phyloP scores from a whole-genome alignment of 768 basidiomycete genomes.

The Cyclocybe aegerita region DNA sequence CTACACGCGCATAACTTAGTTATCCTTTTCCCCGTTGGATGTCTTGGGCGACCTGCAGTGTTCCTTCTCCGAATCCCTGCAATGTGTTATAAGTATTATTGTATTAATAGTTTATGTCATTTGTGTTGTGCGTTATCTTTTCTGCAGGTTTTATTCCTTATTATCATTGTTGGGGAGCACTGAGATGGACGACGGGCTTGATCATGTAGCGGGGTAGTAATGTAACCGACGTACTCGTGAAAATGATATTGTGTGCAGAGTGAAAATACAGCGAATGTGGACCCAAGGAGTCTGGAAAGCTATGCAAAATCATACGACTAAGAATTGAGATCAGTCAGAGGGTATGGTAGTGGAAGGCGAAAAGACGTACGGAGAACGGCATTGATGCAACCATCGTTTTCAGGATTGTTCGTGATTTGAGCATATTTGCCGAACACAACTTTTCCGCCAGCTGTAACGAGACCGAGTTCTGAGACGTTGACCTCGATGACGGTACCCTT shows the following conservation, averaged over 20 bases:
- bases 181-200: background rate
- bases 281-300: background rate
- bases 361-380: slow-evolving; percentile 78
- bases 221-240: too few relatives aligned
- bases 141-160: too few relatives aligned
- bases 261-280: slow-evolving; percentile 10
- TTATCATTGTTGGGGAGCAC: background rate
- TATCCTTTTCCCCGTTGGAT: too few relatives aligned
- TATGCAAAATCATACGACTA: slow-evolving; percentile 26
- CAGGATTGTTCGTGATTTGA: slow-evolving; percentile 91
- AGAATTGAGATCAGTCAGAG: slow-evolving; percentile 5
- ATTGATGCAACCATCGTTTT: slow-evolving; percentile 96
- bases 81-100: too few relatives aligned
- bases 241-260: too few relatives aligned
- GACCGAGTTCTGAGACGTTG: slow-evolving; percentile 96
- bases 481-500: slow-evolving; percentile 99
- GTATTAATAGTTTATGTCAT: too few relatives aligned
- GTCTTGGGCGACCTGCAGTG: too few relatives aligned
- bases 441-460: slow-evolving; percentile 97
- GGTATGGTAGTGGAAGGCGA: background rate
- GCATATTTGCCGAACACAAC: slow-evolving; percentile 93
- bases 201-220: background rate
- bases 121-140: too few relatives aligned
- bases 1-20: too few relatives aligned
- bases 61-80: too few relatives aligned